Conservation (phyloP, 192 early-diverging fungal genomes). For the Coemansia sp. region DNA sequence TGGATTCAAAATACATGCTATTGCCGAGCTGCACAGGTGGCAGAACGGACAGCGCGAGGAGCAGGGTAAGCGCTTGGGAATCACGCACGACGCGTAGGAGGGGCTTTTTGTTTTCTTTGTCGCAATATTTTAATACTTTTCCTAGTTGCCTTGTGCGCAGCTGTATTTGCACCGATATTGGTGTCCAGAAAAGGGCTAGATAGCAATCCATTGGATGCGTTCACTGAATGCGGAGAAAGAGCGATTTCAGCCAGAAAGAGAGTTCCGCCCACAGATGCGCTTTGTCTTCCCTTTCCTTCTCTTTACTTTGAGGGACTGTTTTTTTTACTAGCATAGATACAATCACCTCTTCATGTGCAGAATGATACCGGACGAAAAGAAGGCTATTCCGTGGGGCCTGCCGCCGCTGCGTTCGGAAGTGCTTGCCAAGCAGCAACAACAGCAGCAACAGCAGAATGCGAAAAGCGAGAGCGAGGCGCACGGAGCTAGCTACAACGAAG, state of each 20-base stretch:
- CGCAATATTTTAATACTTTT: too few species aligned
- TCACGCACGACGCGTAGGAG: not conserved
- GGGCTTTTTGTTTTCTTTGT: not conserved
- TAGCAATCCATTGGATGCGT: too few species aligned
- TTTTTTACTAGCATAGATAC: too few species aligned
- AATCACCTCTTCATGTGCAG: slow-evolving; percentile 9
- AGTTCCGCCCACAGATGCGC: too few species aligned
- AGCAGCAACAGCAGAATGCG: not conserved
- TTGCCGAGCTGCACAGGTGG: slow-evolving; percentile 84
- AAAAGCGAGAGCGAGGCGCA: not conserved
- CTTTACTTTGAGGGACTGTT: not conserved
- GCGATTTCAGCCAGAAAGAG: too few species aligned
- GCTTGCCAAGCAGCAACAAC: slow-evolving; percentile 1
- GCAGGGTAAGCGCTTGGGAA: slow-evolving; percentile 53
- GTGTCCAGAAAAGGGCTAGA: too few species aligned
- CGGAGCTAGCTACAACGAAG: not conserved
- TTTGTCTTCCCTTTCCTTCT: not conserved
- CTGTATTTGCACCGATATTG: too few species aligned
- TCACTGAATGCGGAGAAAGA: too few species aligned
- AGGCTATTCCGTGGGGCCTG: slow-evolving; percentile 47
- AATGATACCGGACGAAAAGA: slow-evolving; percentile 54
- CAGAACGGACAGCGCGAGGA: slow-evolving; percentile 85
- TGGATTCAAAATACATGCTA: slow-evolving; percentile 92
- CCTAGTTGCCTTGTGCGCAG: too few species aligned
- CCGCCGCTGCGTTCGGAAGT: slow-evolving; percentile 46